Percentiles rank a stretch among this genome's conserved stretches.
Conservation (phyloP, 192 early-diverging fungal species). For the Umbelopsis sp. region DNA sequence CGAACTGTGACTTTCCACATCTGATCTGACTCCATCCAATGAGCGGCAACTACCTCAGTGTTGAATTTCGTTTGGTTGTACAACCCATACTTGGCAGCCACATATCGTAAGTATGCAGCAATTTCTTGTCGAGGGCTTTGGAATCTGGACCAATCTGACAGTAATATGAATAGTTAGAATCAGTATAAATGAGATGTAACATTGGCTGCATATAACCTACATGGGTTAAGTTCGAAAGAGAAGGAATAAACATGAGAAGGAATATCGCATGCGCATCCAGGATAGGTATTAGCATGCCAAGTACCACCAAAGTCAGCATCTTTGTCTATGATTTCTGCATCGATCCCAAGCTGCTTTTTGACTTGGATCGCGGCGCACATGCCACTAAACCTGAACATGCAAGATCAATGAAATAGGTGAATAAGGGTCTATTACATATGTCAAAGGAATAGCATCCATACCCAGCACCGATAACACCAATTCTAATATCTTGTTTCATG, state of each 20-base stretch:
- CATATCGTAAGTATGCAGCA: constrained; percentile 38
- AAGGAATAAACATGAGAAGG: constrained; percentile 47
- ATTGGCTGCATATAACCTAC: constrained; percentile 4
- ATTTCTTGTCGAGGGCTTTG: constrained; percentile 48
- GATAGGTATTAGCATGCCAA: constrained; percentile 52
- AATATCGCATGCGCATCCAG: constrained; percentile 57
- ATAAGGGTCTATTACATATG: too few relatives aligned
- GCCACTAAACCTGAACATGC: constrained; percentile 45
- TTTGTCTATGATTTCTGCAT: constrained; percentile 47
- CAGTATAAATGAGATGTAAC: not conserved
- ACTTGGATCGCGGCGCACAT: constrained; percentile 54
- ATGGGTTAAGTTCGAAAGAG: constrained; percentile 38
- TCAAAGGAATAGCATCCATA: not conserved
- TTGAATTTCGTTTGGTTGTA: constrained; percentile 44
- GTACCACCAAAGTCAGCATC: constrained; percentile 53
- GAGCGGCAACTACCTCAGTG: constrained; percentile 39
- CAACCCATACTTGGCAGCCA: constrained; percentile 42
- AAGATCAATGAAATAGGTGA: too few relatives aligned
- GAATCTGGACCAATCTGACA: constrained; percentile 42
- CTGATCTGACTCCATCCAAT: constrained; percentile 38
- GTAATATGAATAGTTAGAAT: not conserved
- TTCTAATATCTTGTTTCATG: not conserved
- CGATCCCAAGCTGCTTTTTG: constrained; percentile 43
- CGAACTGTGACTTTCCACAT: constrained; percentile 37
- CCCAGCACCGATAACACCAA: constrained; percentile 8